A percentile compares a stretch with the other conserved stretches of the same genome.
phyloP scores from a whole-genome alignment of 805 yeast species.

The Suhomyces prunicola region DNA sequence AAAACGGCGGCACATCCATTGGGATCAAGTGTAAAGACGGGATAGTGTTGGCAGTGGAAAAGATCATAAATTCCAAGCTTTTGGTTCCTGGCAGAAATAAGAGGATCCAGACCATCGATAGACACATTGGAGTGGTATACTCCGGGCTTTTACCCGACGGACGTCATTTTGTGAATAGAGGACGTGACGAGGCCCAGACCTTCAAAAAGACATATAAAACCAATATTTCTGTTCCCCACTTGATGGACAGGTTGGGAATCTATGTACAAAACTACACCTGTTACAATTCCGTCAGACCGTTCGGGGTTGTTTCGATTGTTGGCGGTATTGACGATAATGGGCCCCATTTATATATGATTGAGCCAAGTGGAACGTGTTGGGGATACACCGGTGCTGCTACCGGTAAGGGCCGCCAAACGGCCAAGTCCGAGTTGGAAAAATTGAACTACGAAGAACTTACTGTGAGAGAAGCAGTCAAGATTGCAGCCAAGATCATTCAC shows the following conservation, averaged over 20 bases:
- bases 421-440: constrained; percentile 94
- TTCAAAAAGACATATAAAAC: constrained; percentile 76
- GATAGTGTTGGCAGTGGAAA: constrained; percentile 96
- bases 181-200: constrained; percentile 83
- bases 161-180: constrained; percentile 85
- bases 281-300: constrained; percentile 96
- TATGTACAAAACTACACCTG: constrained; percentile 94
- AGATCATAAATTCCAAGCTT: constrained; percentile 79
- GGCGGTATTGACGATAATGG: constrained; percentile 94
- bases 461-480: constrained; percentile 80
- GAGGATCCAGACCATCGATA: constrained; percentile 89
- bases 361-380: constrained; percentile 97
- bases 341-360: constrained; percentile 91
- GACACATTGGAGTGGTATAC: constrained; percentile 91
- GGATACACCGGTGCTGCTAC: constrained; percentile 97
- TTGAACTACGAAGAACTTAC: constrained; percentile 67
- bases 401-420: constrained; percentile 98
- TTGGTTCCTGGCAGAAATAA: constrained; percentile 86
- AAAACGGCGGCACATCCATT: constrained; percentile 92
- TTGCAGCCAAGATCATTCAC: constrained; percentile 91
- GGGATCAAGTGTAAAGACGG: constrained; percentile 94
- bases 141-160: constrained; percentile 97
- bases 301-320: constrained; percentile 87
- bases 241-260: constrained; percentile 83
- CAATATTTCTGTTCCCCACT: constrained; percentile 73